Evolutionary conservation across 805 yeast species (phyloP).

Genomic region (Danielozyma ontarioensis): DNA sequence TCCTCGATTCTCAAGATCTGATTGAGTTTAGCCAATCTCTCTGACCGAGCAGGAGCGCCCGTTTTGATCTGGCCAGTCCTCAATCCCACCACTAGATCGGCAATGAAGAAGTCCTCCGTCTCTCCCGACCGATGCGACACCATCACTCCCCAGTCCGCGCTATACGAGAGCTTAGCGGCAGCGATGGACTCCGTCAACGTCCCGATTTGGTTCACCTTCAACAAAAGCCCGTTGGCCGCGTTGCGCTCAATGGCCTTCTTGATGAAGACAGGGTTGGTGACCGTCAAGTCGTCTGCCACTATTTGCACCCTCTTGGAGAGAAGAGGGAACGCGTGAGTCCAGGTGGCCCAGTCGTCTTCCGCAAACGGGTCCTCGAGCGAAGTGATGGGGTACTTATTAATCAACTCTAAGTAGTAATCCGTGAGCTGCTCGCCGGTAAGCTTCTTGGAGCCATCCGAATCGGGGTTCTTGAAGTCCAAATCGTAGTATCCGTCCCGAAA

Average conservation of each 20-base stretch:
- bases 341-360: slow-evolving; percentile 19
- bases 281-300: slow-evolving; percentile 19
- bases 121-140: slow-evolving; percentile 21
- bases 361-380: slow-evolving; percentile 19
- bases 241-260: slow-evolving; percentile 14
- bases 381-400: slow-evolving; percentile 16
- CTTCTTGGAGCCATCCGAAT: slow-evolving; percentile 11
- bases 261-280: slow-evolving; percentile 16
- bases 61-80: slow-evolving; percentile 18
- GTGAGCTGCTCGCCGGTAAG: slow-evolving; percentile 15
- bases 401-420: slow-evolving; percentile 10
- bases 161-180: slow-evolving; percentile 12
- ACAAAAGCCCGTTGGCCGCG: slow-evolving; percentile 15
- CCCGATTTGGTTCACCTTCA: slow-evolving; percentile 21
- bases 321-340: slow-evolving; percentile 12
- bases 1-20: slow-evolving; percentile 19
- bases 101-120: slow-evolving; percentile 18
- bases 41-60: slow-evolving; percentile 20
- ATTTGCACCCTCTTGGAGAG: slow-evolving; percentile 10
- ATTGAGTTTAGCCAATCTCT: slow-evolving; percentile 18
- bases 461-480: slow-evolving; percentile 16
- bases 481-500: slow-evolving; percentile 16
- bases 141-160: slow-evolving; percentile 15
- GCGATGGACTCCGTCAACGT: slow-evolving; percentile 14
- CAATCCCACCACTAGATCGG: slow-evolving; percentile 18